phyloP scores from a whole-genome alignment of 1,284 basidiomycete species.

The Ganoderma lingzhi region DNA sequence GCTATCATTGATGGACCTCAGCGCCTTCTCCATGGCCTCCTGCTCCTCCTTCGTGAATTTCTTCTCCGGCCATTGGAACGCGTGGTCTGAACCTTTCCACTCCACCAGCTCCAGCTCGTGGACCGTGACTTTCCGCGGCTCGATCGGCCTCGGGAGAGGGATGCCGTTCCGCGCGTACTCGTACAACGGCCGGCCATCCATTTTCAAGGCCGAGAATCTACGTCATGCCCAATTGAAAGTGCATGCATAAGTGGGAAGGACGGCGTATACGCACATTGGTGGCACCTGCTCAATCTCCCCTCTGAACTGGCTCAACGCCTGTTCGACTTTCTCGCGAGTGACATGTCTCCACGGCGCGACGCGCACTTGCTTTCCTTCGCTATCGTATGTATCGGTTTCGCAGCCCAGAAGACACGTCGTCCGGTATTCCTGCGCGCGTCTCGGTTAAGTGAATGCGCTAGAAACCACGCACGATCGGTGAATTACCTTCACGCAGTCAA shows the following conservation, averaged over 20 bases:
- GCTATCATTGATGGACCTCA: conserved; percentile 52
- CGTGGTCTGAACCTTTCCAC: conserved; percentile 73
- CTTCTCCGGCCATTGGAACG: conserved; percentile 78
- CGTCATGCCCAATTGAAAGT: too few species aligned
- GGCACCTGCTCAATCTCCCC: conserved; percentile 92
- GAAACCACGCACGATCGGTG: conserved; percentile 20
- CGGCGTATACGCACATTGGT: conserved; percentile 74
- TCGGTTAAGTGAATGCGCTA: conserved; percentile 19
- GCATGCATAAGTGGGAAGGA: neutral
- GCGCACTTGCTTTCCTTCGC: conserved; percentile 82
- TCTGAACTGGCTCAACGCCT: conserved; percentile 78
- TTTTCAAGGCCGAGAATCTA: conserved; percentile 97
- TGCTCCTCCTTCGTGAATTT: conserved; percentile 75
- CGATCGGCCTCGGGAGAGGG: conserved; percentile 93
- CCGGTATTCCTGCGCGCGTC: conserved; percentile 78
- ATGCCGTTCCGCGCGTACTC: conserved; percentile 94
- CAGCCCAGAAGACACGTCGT: conserved; percentile 93
- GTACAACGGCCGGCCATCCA: conserved; percentile 96
- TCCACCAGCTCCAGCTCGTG: conserved; percentile 79
- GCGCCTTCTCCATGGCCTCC: conserved; percentile 70
- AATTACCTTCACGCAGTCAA: conserved; percentile 90
- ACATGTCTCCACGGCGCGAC: conserved; percentile 87
- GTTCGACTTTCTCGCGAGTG: conserved; percentile 79
- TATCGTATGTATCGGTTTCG: conserved; percentile 96
- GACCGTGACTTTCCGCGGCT: conserved; percentile 85